Conservation (phyloP, 257 asterid species). For the Capsicum rhomboideum region DNA sequence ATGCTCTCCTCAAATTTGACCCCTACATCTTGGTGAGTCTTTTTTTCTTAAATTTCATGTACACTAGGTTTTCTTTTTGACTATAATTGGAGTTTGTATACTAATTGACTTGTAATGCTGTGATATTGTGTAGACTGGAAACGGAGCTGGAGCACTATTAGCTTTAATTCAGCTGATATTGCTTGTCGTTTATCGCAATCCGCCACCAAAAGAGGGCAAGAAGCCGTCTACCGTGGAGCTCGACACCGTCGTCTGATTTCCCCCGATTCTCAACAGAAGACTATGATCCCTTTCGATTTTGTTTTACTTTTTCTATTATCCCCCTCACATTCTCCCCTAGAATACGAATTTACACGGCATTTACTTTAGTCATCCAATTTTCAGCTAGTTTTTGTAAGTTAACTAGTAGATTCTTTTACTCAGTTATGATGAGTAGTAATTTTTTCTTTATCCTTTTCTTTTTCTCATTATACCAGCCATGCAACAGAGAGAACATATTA, state of each 20-base stretch:
- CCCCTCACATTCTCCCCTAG: neutral
- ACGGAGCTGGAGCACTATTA: constrained; percentile 45
- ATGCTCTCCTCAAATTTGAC: constrained; percentile 50
- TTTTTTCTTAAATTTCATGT: neutral
- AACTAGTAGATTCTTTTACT: neutral
- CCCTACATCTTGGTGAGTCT: constrained; percentile 39
- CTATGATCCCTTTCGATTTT: neutral
- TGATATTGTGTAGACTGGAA: constrained; percentile 29
- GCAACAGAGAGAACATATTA: neutral
- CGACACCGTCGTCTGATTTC: neutral
- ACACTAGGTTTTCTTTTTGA: neutral
- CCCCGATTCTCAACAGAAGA: neutral
- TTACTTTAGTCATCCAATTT: neutral
- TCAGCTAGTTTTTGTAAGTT: neutral
- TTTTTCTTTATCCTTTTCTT: neutral
- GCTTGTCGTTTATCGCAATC: neutral
- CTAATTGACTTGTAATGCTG: neutral
- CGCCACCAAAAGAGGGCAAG: neutral
- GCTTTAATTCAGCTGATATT: constrained; percentile 33
- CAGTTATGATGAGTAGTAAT: neutral
- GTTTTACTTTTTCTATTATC: neutral
- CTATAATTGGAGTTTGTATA: neutral
- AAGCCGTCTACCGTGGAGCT: neutral
- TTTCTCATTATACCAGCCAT: neutral
- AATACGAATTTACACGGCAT: neutral